Conservation (phyloP, 306 rosid species). For the Gastrolobium villosum region DNA sequence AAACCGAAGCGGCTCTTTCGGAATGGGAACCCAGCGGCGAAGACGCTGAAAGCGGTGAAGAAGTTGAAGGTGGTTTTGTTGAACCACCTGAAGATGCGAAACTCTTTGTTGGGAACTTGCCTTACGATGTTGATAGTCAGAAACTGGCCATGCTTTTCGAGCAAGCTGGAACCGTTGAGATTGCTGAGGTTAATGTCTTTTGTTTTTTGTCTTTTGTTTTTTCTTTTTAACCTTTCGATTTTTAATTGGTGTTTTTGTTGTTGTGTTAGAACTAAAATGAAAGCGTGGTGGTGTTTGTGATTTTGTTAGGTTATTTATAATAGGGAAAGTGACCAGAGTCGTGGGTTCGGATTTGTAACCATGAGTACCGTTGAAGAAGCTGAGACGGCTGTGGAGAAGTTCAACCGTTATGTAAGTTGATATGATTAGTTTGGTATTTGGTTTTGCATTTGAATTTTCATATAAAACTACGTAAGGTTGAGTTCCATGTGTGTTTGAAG, state of each 20-base stretch:
- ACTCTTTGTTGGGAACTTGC: constrained; percentile 92
- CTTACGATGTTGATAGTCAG: constrained; percentile 81
- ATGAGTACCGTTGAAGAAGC: constrained; percentile 96
- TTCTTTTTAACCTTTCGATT: not conserved
- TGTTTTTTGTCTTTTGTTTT: not conserved
- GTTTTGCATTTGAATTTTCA: not conserved
- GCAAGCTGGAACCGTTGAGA: constrained; percentile 84
- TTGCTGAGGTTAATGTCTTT: constrained; percentile 77
- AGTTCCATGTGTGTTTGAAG: not conserved
- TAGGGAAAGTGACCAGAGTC: constrained; percentile 89
- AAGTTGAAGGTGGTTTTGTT: constrained; percentile 36
- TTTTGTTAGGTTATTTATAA: constrained; percentile 84
- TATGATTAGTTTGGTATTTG: not conserved
- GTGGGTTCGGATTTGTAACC: constrained; percentile 95
- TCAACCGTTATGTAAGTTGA: constrained; percentile 75
- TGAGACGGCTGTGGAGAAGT: constrained; percentile 76
- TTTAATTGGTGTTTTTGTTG: not conserved
- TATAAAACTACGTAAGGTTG: not conserved
- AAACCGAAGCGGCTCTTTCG: constrained; percentile 50
- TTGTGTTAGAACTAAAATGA: not conserved
- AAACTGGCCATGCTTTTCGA: constrained; percentile 83
- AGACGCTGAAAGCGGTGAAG: constrained; percentile 19
- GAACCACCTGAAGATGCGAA: constrained; percentile 91
- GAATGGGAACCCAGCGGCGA: constrained; percentile 60
- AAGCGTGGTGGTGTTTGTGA: not conserved